A percentile compares a stretch with the other conserved stretches of the same genome.
Evolutionary conservation across 495 filamentous ascomycete species (phyloP).

Genomic region (Aspergillus steynii): DNA sequence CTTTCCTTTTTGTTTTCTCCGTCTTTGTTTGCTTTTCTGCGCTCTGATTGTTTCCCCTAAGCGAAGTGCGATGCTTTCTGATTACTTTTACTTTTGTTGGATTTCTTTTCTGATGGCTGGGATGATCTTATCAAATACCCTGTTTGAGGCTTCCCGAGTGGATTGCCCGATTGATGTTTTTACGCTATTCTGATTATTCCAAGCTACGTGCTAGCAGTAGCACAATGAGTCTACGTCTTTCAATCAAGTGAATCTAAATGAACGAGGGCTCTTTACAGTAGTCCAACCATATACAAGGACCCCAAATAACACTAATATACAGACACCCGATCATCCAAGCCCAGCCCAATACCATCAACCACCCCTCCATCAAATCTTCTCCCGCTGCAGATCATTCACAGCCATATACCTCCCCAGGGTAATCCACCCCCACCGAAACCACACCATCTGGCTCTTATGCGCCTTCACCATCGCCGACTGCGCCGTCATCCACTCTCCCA

Average conservation of each 20-base stretch:
- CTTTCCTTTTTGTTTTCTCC: neutral
- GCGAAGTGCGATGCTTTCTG: no score
- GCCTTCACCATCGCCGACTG: constrained; percentile 83
- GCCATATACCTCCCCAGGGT: constrained; percentile 89
- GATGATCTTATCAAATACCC: neutral
- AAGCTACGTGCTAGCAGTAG: no score
- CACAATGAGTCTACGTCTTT: no score
- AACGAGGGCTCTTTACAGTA: no score
- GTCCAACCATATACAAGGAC: no score
- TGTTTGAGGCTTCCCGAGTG: neutral
- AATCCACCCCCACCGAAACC: constrained; percentile 98
- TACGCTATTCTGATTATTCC: no score
- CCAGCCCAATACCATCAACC: no score
- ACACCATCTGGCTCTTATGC: constrained; percentile 95
- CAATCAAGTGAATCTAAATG: no score
- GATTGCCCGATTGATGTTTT: neutral
- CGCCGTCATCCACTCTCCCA: constrained; percentile 60
- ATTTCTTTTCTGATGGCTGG: neutral
- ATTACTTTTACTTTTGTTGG: neutral
- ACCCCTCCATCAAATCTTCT: constrained; percentile 40
- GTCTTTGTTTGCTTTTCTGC: neutral
- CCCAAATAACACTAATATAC: no score
- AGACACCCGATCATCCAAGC: no score
- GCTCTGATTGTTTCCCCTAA: no score
- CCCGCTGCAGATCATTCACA: constrained; percentile 82